Evolutionary conservation across 2,329 filamentous ascomycete genomes (phyloP).

Genomic region (Coleophoma eucalyptorum): DNA sequence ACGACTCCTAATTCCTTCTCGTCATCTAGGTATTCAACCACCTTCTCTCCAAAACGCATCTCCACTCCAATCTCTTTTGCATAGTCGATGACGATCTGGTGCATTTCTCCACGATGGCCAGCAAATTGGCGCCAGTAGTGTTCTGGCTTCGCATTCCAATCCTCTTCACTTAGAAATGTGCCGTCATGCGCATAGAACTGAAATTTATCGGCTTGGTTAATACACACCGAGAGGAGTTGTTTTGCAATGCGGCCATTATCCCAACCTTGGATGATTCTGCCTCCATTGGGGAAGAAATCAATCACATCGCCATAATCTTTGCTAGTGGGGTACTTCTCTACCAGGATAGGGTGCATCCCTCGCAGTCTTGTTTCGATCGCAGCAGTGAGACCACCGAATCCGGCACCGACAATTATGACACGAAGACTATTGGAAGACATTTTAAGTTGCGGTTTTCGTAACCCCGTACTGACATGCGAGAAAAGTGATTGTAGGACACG

Average conservation of each 20-base stretch:
- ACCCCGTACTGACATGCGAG: no score
- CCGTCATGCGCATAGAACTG: background rate
- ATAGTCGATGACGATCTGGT: background rate
- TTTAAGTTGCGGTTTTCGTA: no score
- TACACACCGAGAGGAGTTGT: background rate
- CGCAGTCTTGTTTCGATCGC: conserved; percentile 10
- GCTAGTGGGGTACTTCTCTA: background rate
- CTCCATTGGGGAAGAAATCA: background rate
- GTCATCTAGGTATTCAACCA: background rate
- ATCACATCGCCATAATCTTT: background rate
- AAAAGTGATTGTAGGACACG: no score
- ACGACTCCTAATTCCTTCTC: background rate
- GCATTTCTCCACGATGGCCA: background rate
- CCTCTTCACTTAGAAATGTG: background rate
- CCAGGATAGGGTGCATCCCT: background rate
- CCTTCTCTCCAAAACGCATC: background rate
- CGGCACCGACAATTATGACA: conserved; percentile 26
- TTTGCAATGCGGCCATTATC: background rate
- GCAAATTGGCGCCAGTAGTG: background rate
- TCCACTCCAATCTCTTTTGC: background rate
- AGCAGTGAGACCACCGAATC: conserved; percentile 26
- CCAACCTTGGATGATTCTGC: background rate
- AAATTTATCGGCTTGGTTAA: background rate
- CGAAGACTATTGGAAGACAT: background rate
- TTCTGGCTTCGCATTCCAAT: background rate